Percentiles rank a stretch among this genome's conserved stretches.
Evolutionary conservation across 1,284 basidiomycete species (phyloP).

Genomic region (Ceratobasidium sp.): DNA sequence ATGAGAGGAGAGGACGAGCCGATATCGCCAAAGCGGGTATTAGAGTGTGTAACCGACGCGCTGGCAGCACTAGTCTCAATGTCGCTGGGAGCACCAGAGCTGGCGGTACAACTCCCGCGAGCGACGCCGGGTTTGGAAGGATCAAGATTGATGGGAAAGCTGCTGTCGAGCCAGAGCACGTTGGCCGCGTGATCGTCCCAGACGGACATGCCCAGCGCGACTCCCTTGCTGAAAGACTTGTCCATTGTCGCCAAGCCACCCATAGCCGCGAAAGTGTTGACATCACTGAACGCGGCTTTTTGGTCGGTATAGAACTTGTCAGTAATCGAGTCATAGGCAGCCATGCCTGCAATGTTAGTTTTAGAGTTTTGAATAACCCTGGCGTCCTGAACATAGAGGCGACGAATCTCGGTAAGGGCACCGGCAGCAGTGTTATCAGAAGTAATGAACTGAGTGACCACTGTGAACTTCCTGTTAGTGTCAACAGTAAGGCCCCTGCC

Average conservation of each 20-base stretch:
- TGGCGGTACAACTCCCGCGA: conserved; percentile 55
- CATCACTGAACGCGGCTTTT: conserved; percentile 55
- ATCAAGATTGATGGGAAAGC: conserved; percentile 53
- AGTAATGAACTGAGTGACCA: conserved; percentile 65
- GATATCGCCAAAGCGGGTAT: conserved; percentile 40
- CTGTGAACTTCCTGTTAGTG: conserved; percentile 58
- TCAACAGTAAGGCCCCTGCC: conserved; percentile 58
- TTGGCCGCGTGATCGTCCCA: conserved; percentile 65
- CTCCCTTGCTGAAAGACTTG: conserved; percentile 55
- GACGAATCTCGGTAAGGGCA: conserved; percentile 59
- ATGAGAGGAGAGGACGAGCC: conserved; percentile 49
- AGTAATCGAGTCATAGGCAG: too few species aligned
- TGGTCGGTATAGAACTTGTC: conserved; percentile 53
- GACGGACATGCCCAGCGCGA: conserved; percentile 62
- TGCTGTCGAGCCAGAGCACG: conserved; percentile 71
- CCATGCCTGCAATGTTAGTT: too few species aligned
- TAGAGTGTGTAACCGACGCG: conserved; percentile 48
- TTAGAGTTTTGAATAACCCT: conserved; percentile 59
- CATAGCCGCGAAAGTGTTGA: conserved; percentile 55
- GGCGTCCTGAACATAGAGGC: conserved; percentile 62
- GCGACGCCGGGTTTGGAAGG: conserved; percentile 41
- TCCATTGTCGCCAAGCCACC: conserved; percentile 59
- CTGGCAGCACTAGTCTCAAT: conserved; percentile 52
- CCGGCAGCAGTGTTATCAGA: conserved; percentile 56
- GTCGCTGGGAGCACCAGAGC: conserved; percentile 56